Evolutionary conservation across 805 yeast species (phyloP).

Genomic region (Saccharomycopsis fermentans): DNA sequence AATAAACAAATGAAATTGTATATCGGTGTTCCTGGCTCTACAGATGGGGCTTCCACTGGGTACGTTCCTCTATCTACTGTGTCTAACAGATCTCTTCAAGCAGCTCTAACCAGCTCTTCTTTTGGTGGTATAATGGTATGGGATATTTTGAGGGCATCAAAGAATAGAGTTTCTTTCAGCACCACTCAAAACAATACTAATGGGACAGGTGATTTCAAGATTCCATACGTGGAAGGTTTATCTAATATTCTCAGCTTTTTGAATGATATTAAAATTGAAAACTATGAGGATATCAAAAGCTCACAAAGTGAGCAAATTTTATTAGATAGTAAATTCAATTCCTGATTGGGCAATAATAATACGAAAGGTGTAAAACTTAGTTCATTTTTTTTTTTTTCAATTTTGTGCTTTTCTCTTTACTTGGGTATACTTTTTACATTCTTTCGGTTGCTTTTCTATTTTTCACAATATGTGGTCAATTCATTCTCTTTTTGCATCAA

Average conservation of each 20-base stretch:
- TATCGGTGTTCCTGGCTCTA: constrained; percentile 36
- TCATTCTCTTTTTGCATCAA: no score
- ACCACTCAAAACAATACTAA: not conserved
- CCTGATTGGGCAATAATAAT: no score
- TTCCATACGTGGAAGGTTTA: not conserved
- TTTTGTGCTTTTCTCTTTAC: no score
- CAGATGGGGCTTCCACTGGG: not conserved
- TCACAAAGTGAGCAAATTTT: not conserved
- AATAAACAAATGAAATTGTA: constrained; percentile 59
- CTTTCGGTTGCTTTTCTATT: no score
- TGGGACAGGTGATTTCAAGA: not conserved
- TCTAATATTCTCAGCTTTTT: not conserved
- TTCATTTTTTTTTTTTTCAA: no score
- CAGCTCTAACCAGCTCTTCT: not conserved
- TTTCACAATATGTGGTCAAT: no score
- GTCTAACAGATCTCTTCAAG: not conserved
- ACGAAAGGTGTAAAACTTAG: no score
- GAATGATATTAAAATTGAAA: not conserved
- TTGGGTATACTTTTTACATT: no score
- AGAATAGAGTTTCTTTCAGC: constrained; percentile 16
- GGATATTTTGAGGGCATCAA: constrained; percentile 21
- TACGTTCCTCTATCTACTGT: not conserved
- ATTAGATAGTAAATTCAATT: no score
- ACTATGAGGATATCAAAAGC: not conserved
- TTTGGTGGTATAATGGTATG: constrained; percentile 17